Evolutionary conservation across 805 yeast species (phyloP).

Genomic region (Dipodascus geniculatus): DNA sequence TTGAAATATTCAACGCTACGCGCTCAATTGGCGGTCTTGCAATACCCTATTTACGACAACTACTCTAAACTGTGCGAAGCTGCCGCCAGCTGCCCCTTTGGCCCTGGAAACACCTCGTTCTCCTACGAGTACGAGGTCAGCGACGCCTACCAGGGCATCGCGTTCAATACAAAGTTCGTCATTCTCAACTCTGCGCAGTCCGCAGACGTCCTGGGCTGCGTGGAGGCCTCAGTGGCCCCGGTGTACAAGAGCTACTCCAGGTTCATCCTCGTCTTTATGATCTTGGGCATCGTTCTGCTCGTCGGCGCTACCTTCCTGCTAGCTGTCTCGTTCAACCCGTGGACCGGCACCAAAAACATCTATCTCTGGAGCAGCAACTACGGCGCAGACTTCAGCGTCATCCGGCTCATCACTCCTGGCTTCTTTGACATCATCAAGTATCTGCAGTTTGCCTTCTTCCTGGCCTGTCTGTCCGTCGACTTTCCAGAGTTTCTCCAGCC

Average conservation of each 20-base stretch:
- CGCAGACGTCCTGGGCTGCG: slow-evolving; percentile 35
- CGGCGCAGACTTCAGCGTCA: slow-evolving; percentile 43
- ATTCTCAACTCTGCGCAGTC: slow-evolving; percentile 19
- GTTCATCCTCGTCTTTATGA: slow-evolving; percentile 29
- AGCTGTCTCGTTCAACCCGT: slow-evolving; percentile 37
- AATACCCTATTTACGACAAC: slow-evolving; percentile 11
- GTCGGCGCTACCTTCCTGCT: slow-evolving; percentile 23
- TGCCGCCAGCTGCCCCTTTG: slow-evolving; percentile 19
- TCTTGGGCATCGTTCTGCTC: slow-evolving; percentile 31
- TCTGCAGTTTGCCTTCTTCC: slow-evolving; percentile 47
- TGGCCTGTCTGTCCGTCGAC: slow-evolving; percentile 40
- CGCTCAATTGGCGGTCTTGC: slow-evolving; percentile 14
- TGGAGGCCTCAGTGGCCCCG: slow-evolving; percentile 39
- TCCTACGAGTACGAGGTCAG: slow-evolving; percentile 11
- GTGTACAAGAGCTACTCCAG: slow-evolving; percentile 30
- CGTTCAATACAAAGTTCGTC: slow-evolving; percentile 16
- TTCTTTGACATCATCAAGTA: slow-evolving; percentile 38
- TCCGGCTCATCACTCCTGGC: slow-evolving; percentile 42
- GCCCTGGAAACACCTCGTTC: slow-evolving; percentile 14
- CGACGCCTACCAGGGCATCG: slow-evolving; percentile 14
- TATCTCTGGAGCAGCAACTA: slow-evolving; percentile 43
- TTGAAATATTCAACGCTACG: slow-evolving; percentile 16
- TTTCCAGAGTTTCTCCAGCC: slow-evolving; percentile 60
- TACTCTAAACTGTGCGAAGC: slow-evolving; percentile 20
- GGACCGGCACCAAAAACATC: slow-evolving; percentile 43